Evolutionary conservation across 2,329 filamentous ascomycete genomes (phyloP), one percentile per base, ranked within the genome.

Genomic region (Blastomyces parvus): DNA sequence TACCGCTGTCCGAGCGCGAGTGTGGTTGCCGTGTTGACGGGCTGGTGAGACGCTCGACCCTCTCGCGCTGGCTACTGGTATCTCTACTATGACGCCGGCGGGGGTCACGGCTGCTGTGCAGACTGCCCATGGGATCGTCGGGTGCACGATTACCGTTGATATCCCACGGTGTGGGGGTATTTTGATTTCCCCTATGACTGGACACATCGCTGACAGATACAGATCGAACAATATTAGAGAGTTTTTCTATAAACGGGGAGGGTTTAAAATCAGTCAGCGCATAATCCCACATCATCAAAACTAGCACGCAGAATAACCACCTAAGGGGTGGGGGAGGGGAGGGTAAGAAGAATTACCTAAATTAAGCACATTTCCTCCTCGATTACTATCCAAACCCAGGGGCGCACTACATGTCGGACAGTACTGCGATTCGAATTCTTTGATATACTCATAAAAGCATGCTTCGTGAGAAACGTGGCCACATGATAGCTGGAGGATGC

Each of bases 391-490:
- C 53, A 99, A 81, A 66, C 92, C 91, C 61, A 99, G 79, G 25
- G 94, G 91, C 67, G 92, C 89, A 80, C 96, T 89, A 77, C 94
- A 99, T 67, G 90, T 89, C 36, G 94, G 94, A 77, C 94, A 99
- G 72, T 91, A 92, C 71, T 97, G 91, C 61, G 90, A 90, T 69
- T 97, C 92, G 64, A 93, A 89, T 72, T 97, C 93, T 71, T 90
- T 89, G 70, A 99, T 96, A 74, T 95, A 97, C 77, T 99, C 94
- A 78, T 97, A 97, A 74, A 99, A 97, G 78, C 94, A 99, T 44
- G 93, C 94, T 76, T 97, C 94, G 74, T 99, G 94, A 13, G 93
- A 91, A 65, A 99, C 93, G 77, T 99, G 94, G n/a, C 88, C 85
- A 77, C 94, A 99, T 6, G 92, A 95, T 71, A 99, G 94, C 74